Evolutionary conservation across 495 filamentous ascomycete species (phyloP).

Genomic region (Daldinia vernicosa): DNA sequence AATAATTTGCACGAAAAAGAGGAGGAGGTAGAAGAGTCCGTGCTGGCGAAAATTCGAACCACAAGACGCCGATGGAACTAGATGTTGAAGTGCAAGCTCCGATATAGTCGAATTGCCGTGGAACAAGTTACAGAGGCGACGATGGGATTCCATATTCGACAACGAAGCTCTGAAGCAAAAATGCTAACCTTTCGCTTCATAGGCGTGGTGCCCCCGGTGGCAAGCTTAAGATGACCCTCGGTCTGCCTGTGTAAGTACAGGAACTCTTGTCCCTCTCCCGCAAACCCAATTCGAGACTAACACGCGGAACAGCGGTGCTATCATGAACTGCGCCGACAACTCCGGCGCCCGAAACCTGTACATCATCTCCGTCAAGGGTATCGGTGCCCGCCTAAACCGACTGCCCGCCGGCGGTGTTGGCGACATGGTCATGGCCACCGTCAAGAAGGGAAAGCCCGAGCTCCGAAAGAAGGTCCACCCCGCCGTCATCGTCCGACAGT

Average conservation of each 20-base stretch:
- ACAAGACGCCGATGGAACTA: neutral
- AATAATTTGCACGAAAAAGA: conserved; percentile 27
- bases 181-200: conserved; percentile 36
- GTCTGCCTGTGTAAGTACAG: conserved; percentile 94
- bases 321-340: conserved; percentile 96
- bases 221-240: conserved; percentile 99
- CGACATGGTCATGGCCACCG: conserved; percentile 99
- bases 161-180: neutral
- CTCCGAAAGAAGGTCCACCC: conserved; percentile 99
- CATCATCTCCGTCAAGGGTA: conserved; percentile 99
- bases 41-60: neutral
- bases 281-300: conserved; percentile 59
- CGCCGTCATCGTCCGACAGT: conserved; percentile 96
- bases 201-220: conserved; percentile 95
- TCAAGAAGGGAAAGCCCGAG: conserved; percentile 99
- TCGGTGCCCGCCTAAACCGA: conserved; percentile 97
- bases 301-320: conserved; percentile 86
- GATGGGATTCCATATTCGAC: conserved; percentile 3
- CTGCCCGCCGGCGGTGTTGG: conserved; percentile 95
- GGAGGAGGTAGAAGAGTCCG: conserved; percentile 4
- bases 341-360: conserved; percentile 96
- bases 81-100: conserved; percentile 2
- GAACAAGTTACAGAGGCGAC: neutral
- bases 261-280: conserved; percentile 55
- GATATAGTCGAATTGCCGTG: neutral